Conservation (phyloP, 768 basidiomycete genomes). For the Russula brevipes region DNA sequence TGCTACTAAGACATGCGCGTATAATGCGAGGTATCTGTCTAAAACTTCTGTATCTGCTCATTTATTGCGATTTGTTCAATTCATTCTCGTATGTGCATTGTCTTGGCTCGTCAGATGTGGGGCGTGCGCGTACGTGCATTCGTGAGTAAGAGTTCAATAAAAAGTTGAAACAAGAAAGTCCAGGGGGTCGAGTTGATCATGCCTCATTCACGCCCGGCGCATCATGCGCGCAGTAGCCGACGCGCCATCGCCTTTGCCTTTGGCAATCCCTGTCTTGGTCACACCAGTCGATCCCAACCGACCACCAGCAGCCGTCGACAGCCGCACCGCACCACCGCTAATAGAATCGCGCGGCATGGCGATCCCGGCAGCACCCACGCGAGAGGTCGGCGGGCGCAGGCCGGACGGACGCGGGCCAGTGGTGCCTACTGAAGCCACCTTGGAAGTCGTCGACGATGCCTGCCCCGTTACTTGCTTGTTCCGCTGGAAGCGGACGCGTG, state of each 20-base stretch:
- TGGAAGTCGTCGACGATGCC: background rate
- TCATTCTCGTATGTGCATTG: background rate
- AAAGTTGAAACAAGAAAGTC: conserved; percentile 3
- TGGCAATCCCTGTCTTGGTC: background rate
- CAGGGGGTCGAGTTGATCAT: too few species aligned
- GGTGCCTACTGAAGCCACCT: background rate
- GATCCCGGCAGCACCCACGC: background rate
- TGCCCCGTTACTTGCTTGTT: background rate
- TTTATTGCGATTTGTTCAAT: background rate
- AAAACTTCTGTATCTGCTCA: background rate
- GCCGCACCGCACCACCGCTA: background rate
- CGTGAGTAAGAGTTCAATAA: conserved; percentile 10
- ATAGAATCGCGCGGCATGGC: background rate
- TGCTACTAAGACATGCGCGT: background rate
- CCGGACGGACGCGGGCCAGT: conserved; percentile 7
- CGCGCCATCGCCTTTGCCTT: background rate
- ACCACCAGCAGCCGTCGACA: background rate
- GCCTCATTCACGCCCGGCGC: conserved; percentile 9
- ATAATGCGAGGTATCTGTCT: background rate
- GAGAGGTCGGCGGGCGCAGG: conserved; percentile 10
- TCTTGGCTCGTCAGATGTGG: conserved; percentile 8
- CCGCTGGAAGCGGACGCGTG: background rate
- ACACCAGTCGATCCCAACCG: background rate
- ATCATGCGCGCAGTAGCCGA: background rate
- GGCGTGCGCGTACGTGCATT: conserved; percentile 9